phyloP scores from a whole-genome alignment of 2,329 filamentous ascomycete species.

The Thelonectria olida region DNA sequence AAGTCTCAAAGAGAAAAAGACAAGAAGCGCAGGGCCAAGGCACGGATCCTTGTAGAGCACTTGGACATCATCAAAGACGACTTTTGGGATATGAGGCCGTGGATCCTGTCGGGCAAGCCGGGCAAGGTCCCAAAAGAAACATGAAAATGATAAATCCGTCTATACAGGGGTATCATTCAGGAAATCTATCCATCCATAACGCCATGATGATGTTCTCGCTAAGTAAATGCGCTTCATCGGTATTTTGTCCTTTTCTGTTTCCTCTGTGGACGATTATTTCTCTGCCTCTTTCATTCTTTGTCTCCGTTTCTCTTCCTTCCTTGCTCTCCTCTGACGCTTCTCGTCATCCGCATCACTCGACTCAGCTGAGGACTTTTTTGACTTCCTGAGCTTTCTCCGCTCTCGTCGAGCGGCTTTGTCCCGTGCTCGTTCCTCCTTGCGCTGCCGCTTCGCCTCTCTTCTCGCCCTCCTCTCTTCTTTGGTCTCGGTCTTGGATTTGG shows the following conservation, averaged over 20 bases:
- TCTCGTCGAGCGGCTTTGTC: conserved; percentile 36
- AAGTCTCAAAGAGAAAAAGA: conserved; percentile 87
- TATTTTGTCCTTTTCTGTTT: conserved; percentile 17
- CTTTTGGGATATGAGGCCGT: conserved; percentile 90
- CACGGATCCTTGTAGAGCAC: conserved; percentile 82
- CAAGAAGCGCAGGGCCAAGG: conserved; percentile 82
- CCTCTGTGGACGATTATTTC: conserved; percentile 26
- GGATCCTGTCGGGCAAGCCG: conserved; percentile 80
- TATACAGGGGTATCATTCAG: conserved; percentile 44
- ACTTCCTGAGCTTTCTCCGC: conserved; percentile 39
- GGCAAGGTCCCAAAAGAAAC: conserved; percentile 74
- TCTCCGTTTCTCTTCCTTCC: conserved; percentile 52
- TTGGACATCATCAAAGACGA: conserved; percentile 94
- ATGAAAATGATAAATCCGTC: conserved; percentile 46
- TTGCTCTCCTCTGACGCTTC: conserved; percentile 55
- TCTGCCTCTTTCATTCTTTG: conserved; percentile 39
- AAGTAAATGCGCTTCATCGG: conserved; percentile 10
- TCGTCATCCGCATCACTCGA: conserved; percentile 51
- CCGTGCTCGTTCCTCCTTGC: conserved; percentile 39
- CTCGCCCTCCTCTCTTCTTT: conserved; percentile 54
- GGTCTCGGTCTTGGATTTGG: conserved; percentile 46
- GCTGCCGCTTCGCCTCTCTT: conserved; percentile 45
- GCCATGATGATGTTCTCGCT: conserved; percentile 36
- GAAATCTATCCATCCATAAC: conserved; percentile 37
- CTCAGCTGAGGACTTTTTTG: conserved; percentile 39